A percentile compares a stretch with the other conserved stretches of the same genome.
Evolutionary conservation across 306 rosid species (phyloP).

Genomic region (Casuarina glauca): DNA sequence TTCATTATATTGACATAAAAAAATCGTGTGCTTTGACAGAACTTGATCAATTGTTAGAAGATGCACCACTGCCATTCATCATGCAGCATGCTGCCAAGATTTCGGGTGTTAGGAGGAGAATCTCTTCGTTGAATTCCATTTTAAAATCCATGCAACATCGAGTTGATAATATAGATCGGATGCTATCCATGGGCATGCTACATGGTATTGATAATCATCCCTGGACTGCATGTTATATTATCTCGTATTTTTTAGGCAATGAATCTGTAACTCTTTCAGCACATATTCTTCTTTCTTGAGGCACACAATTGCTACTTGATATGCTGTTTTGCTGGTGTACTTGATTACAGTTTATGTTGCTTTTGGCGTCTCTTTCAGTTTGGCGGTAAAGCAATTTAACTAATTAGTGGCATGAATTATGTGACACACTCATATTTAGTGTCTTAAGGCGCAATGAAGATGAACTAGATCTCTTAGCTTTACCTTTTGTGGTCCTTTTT

Average conservation of each 20-base stretch:
- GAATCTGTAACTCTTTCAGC: slow-evolving; percentile 1
- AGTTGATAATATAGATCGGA: slow-evolving; percentile 73
- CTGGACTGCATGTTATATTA: slow-evolving; percentile 14
- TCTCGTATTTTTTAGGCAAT: slow-evolving; percentile 8
- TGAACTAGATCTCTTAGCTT: neutral
- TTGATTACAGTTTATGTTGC: neutral
- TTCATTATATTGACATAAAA: neutral
- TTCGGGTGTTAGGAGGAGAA: slow-evolving; percentile 67
- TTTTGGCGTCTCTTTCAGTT: neutral
- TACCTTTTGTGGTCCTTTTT: neutral
- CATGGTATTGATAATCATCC: slow-evolving; percentile 44
- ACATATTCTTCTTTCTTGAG: neutral
- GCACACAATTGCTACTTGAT: neutral
- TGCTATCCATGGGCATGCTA: slow-evolving; percentile 40
- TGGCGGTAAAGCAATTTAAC: neutral
- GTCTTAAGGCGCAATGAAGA: neutral
- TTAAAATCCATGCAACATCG: slow-evolving; percentile 69
- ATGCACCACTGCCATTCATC: slow-evolving; percentile 72
- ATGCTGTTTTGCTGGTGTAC: neutral
- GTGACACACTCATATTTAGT: neutral
- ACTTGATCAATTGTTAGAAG: slow-evolving; percentile 78
- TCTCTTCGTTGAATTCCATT: slow-evolving; percentile 63
- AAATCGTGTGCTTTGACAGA: slow-evolving; percentile 47
- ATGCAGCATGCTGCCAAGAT: slow-evolving; percentile 79
- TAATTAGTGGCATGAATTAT: neutral